These are phyloP conservation scores for Bjerkandera adusta DNA, from an alignment of 1,284 basidiomycete species.

Conservation along the genomic window DNA sequence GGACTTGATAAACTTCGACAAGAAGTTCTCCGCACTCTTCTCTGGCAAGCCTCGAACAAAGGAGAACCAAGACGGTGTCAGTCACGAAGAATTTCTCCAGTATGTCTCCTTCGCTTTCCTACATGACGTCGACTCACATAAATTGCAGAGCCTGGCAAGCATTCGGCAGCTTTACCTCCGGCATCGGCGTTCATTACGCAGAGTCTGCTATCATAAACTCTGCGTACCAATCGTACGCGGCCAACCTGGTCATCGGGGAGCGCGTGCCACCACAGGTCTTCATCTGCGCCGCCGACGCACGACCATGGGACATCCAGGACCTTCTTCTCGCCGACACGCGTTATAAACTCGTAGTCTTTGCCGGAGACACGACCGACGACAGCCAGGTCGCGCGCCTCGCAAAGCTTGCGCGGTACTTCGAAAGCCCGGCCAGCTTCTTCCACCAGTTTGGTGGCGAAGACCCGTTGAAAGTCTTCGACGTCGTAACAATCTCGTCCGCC, in stretches of 20 bases:
- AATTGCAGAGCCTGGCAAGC: conserved; percentile 57
- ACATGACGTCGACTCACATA: too few relatives aligned
- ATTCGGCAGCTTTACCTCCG: conserved; percentile 58
- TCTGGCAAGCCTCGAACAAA: conserved; percentile 69
- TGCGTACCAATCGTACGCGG: conserved; percentile 43
- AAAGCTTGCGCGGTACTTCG: conserved; percentile 10
- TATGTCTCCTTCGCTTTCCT: conserved; percentile 24
- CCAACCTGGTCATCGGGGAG: conserved; percentile 51
- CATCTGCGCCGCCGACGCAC: conserved; percentile 60
- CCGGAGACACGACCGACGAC: conserved; percentile 31
- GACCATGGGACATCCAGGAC: conserved; percentile 67
- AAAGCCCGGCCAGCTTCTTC: conserved; percentile 11
- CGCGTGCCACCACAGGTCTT: conserved; percentile 59
- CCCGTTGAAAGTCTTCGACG: conserved; percentile 16
- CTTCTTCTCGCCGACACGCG: conserved; percentile 58
- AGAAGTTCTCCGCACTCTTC: conserved; percentile 71
- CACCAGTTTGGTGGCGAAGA: conserved; percentile 10
- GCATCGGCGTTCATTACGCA: conserved; percentile 61
- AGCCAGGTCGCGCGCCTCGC: conserved; percentile 37
- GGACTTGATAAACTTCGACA: conserved; percentile 81
- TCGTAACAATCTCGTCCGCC: conserved; percentile 18
- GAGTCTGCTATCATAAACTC: conserved; percentile 49
- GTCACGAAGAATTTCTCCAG: conserved; percentile 64
- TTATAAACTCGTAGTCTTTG: conserved; percentile 23
- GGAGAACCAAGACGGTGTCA: conserved; percentile 57